Base-by-base conservation (phyloP, 345 rosid species). In the Aegle marmelos region DNA sequence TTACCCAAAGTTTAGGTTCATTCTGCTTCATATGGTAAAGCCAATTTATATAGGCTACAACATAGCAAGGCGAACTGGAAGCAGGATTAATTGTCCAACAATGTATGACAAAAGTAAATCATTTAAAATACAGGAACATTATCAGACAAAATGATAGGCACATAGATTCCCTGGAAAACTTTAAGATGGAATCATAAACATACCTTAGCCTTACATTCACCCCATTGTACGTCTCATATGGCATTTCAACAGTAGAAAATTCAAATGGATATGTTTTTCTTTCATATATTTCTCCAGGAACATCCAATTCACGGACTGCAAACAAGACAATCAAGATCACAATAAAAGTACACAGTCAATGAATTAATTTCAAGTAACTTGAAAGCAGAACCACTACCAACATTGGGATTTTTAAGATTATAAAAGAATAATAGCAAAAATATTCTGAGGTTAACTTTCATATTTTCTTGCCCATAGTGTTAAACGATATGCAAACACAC, bases 161-260 rank as follows among this genome's bases (percentile, higher is more conserved):
- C 14, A 21, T 4, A 9, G 5, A 24, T 7, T 53, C 62, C 53
- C 14, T 1, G 25, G 37, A 66, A 78, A 53, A 27, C 72, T 34
- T 34, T 34, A 64, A 3, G 58, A 27, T 19, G 54, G 14, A 24
- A 19, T 22, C 75, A 69, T n/a, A 53, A 57, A 37, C 84, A 84
- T 91, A 93, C 99, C 98, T 92, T 73, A 93, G 96, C 73, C 98
- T 90, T 80, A 95, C 98, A 87, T 95, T 93, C 68, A 93, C 93
- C 50, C 97, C 99, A 77, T 84, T 92, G 85, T 92, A 96, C 8
- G 99, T 90, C 87, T 96, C 98, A 53, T 94, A 88, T 3, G 98
- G 98, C 99, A 96, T 94, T 89, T 96, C 98, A 76, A 96, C 98
- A 0, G 94, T 90, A 22, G 99, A 88, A 81, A 96, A 96, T 74